Base-by-base conservation (phyloP, 805 yeast species). In the Wickerhamomyces chambardii region DNA sequence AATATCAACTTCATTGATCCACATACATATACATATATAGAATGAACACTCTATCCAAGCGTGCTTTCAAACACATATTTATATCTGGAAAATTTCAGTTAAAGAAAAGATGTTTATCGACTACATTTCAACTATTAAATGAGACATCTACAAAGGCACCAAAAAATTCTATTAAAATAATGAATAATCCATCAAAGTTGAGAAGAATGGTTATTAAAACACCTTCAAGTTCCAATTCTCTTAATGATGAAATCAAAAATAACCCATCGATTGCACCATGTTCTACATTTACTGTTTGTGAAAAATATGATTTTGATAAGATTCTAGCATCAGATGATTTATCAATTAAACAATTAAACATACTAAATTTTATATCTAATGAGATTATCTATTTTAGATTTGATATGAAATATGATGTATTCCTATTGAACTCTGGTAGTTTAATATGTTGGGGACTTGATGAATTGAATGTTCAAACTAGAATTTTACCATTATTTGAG, bases 401-500 rank as follows among this genome's bases (percentile, higher is more conserved):
- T 35, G 56, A 61, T 5, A 50, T 51, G n/a, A 44, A 55, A 11
- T 57, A 61, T 10, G 89, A 84, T 44, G 63, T 86, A 3, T 68
- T 87, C 59, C 63, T 87, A 1, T 60, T 89, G 30, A 70, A 77
- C 4, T 78, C 80, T 45, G 97, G 96, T 3, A 74, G 95, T 0
- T 60, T 87, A 11, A 85, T 84, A 12, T 83, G 85, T 0, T 87
- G 95, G 95, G 86, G 86, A 8, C 58, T 84, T 45, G 58, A 63
- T 15, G 96, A 89, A 56, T 38, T 54, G 0, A 64, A 62, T 7
- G 61, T 77, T 4, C 37, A 64, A 17, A 50, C 61, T 5, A 58
- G 66, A 15, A 60, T 82, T 5, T 43, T 78, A 7, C 84, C 85
- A 1, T 40, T 73, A 15, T 56, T 85, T 4, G 52, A 61, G 31